Evolutionary conservation across 306 rosid genomes (phyloP).

Genomic region (Citrullus amarus): DNA sequence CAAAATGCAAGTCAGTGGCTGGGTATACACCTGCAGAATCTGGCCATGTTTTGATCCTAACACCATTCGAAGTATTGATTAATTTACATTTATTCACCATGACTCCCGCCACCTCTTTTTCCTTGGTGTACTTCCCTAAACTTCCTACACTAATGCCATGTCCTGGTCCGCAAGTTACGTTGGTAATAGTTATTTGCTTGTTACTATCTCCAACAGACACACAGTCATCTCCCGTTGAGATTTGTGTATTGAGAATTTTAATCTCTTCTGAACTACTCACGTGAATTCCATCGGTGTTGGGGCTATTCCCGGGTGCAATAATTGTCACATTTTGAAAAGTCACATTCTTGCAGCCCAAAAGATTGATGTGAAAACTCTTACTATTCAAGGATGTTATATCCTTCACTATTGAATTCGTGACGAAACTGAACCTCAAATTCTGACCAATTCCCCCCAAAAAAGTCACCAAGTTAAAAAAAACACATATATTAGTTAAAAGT

Average conservation of each 20-base stretch:
- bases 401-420: background rate
- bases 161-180: background rate
- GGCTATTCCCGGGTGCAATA: background rate
- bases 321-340: background rate
- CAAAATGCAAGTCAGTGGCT: conserved; percentile 1
- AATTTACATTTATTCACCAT: background rate
- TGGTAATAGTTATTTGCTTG: background rate
- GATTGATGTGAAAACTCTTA: background rate
- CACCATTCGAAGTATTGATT: conserved; percentile 20
- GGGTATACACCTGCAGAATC: conserved; percentile 10
- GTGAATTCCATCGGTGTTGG: background rate
- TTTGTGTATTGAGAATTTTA: background rate
- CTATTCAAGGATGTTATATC: background rate
- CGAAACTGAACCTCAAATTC: background rate
- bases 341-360: background rate
- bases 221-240: background rate
- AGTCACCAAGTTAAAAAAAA: too few relatives aligned
- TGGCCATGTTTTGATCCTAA: conserved; percentile 48
- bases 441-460: background rate
- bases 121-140: background rate
- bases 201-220: background rate
- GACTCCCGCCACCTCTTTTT: background rate
- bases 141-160: background rate
- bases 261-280: background rate
- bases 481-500: too few relatives aligned